Evolutionary conservation across 805 yeast species (phyloP), one percentile per base, ranked within the genome.

Genomic region (baker's yeast (Saccharomyces cerevisiae)): DNA sequence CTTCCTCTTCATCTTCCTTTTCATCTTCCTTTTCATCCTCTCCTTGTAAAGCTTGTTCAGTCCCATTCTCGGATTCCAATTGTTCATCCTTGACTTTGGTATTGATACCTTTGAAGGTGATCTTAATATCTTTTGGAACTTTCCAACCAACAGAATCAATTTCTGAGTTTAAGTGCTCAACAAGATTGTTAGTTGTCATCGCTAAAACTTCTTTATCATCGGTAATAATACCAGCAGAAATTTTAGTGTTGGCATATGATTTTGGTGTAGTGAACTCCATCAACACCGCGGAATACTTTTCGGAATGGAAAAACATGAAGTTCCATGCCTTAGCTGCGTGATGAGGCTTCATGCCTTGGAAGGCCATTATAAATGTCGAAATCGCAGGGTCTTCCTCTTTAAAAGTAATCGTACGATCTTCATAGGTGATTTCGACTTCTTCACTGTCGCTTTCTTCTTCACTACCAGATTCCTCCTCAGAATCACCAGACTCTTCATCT

Each of bases 341-440:
- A 72, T 94, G 97, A 8, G 99, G 99, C 72, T 94, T 94, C 98
- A 94, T 91, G 57, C 98, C 98, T 76, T 94, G 99, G 61, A 89
- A 75, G 6, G 99, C 99, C 92, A 88, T 85, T 52, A 92, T 96
- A 67, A 83, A 91, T 96, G 94, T 87, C 50, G 89, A 78, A 17
- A 56, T 61, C 28, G 73, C 74, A 26, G 69, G 66, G 9, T 60
- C 57, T 6, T 62, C 59, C 27, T 64, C 60, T 5, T 60, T 50
- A 47, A 69, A 68, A 1, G 54, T 55, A n/a, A 68, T 57, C 6
- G 53, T 58, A 21, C 56, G 54, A 14, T 66, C 66, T 28, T 62
- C 60, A 51, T 59, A 58, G n/a, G 54, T 52, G 4, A 57, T 55
- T 28, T 59, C 60, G 10, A 51, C 61, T 22, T 53, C 62, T 31